A percentile compares a stretch with the other conserved stretches of the same genome.
Evolutionary conservation across 306 rosid species (phyloP).

Genomic region (Cucurbita maxima): DNA sequence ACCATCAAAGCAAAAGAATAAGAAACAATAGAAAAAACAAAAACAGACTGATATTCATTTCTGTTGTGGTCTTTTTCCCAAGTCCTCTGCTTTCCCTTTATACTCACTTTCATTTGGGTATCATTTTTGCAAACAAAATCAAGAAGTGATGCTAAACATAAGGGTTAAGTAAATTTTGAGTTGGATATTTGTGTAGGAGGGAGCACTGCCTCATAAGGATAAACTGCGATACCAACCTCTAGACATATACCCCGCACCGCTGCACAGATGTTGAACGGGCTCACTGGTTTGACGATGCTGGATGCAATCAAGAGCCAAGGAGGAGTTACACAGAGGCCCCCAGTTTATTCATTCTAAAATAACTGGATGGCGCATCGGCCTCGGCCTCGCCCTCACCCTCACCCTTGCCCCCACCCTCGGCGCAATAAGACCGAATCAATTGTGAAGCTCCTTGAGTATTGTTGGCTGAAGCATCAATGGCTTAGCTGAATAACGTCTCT

Average conservation of each 20-base stretch:
- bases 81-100: neutral
- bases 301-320: neutral
- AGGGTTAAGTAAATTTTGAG: neutral
- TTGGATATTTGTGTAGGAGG: conserved; percentile 37
- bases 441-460: neutral
- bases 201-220: conserved; percentile 59
- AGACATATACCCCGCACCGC: conserved; percentile 68
- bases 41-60: neutral
- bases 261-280: conserved; percentile 60
- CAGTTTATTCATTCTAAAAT: neutral
- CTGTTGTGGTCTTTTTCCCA: neutral
- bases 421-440: neutral
- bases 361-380: neutral
- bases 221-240: conserved; percentile 33
- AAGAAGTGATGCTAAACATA: neutral
- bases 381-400: neutral
- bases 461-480: neutral
- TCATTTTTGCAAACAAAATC: too few relatives aligned
- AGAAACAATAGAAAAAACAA: neutral
- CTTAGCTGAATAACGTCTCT: neutral
- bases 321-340: neutral
- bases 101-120: neutral
- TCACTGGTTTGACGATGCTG: neutral
- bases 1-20: neutral
- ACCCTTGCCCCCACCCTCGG: neutral